A percentile compares a stretch with the other conserved stretches of the same genome.
phyloP scores from a whole-genome alignment of 257 asterid genomes.

The Dorcoceras hygrometricum region DNA sequence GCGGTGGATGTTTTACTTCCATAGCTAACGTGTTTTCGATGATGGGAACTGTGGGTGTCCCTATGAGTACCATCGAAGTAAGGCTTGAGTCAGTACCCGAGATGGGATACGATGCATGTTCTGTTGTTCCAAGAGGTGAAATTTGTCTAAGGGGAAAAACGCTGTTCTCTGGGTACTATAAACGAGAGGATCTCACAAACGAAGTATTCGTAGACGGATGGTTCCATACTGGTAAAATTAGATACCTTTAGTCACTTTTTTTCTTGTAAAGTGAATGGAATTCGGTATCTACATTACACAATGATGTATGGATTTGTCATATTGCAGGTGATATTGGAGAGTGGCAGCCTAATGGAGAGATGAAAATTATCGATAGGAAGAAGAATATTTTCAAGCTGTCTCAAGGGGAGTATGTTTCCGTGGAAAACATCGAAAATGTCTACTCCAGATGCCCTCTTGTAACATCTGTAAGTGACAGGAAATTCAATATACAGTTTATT shows the following conservation, averaged over 20 bases:
- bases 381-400: constrained; percentile 95
- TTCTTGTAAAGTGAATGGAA: not conserved
- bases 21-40: constrained; percentile 64
- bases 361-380: constrained; percentile 90
- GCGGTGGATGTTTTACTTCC: constrained; percentile 85
- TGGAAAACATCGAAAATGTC: constrained; percentile 72
- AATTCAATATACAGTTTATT: not conserved
- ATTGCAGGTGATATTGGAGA: constrained; percentile 88
- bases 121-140: constrained; percentile 73
- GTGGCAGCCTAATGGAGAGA: constrained; percentile 72
- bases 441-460: constrained; percentile 76
- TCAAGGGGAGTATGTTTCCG: constrained; percentile 95
- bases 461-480: constrained; percentile 48
- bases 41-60: constrained; percentile 90
- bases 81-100: constrained; percentile 93
- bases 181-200: constrained; percentile 74
- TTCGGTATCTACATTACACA: not conserved
- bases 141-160: constrained; percentile 83
- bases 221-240: constrained; percentile 80
- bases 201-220: constrained; percentile 78
- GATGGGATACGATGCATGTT: constrained; percentile 87
- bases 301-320: not conserved
- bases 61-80: constrained; percentile 81
- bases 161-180: constrained; percentile 78
- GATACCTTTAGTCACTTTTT: not conserved